These are phyloP conservation scores for Aureobasidium sp. DNA, from an alignment of 2,329 filamentous ascomycete genomes.

Conservation along the genomic window DNA sequence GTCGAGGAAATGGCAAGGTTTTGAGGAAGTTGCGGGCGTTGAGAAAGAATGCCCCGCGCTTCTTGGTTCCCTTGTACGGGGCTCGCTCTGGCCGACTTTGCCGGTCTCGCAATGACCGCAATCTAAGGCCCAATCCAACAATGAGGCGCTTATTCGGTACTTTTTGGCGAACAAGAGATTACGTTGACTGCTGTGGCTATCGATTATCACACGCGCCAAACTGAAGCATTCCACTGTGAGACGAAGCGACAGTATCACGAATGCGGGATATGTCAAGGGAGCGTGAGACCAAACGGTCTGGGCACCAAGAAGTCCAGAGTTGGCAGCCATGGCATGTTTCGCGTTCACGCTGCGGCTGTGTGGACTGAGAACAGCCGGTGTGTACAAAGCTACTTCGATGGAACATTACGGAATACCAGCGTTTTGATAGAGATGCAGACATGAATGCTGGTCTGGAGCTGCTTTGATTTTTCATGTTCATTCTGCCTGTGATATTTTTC, in stretches of 20 bases:
- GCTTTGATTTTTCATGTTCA: too few relatives aligned
- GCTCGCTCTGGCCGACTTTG: neutral
- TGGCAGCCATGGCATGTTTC: neutral
- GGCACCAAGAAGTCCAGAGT: constrained; percentile 1
- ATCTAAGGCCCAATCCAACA: neutral
- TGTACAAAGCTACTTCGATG: neutral
- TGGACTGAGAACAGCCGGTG: neutral
- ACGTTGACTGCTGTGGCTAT: neutral
- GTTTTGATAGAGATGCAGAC: too few relatives aligned
- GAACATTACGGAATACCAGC: too few relatives aligned
- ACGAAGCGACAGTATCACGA: neutral
- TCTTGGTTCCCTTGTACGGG: neutral
- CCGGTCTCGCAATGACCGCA: constrained; percentile 1
- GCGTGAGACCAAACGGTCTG: constrained; percentile 3
- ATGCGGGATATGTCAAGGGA: neutral
- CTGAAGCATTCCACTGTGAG: too few relatives aligned
- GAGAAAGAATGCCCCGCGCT: neutral
- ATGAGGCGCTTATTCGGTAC: constrained; percentile 3
- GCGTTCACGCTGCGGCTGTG: neutral
- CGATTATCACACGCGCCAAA: neutral
- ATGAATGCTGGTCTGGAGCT: too few relatives aligned
- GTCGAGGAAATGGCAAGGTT: neutral
- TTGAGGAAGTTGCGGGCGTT: neutral
- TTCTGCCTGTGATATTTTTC: too few relatives aligned
- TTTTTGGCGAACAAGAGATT: neutral